Evolutionary conservation across 495 filamentous ascomycete genomes (phyloP).

Genomic region (Terfezia boudieri): DNA sequence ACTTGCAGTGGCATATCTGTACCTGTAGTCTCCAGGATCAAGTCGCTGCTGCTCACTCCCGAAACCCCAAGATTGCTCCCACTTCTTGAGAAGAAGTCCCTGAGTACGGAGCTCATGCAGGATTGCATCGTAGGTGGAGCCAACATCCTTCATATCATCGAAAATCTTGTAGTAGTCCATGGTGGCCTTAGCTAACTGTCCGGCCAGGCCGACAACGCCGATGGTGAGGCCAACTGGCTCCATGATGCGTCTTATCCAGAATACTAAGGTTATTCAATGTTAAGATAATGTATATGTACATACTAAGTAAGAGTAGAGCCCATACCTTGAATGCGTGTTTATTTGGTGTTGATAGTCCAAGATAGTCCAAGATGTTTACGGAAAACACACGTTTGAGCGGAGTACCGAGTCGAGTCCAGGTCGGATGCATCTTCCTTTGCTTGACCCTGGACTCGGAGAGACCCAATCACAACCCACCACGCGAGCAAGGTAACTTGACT

Average conservation of each 20-base stretch:
- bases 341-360: too few relatives aligned
- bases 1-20: background rate
- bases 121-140: background rate
- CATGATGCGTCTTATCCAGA: background rate
- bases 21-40: background rate
- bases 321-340: too few relatives aligned
- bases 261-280: too few relatives aligned
- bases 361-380: too few relatives aligned
- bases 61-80: background rate
- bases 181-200: background rate
- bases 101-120: background rate
- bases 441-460: too few relatives aligned
- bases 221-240: background rate
- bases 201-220: background rate
- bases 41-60: background rate
- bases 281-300: too few relatives aligned
- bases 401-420: too few relatives aligned
- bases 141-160: background rate
- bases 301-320: too few relatives aligned
- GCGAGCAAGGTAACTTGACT: too few relatives aligned
- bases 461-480: too few relatives aligned
- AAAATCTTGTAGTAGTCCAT: background rate
- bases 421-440: too few relatives aligned
- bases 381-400: too few relatives aligned
- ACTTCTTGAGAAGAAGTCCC: background rate